phyloP scores from a whole-genome alignment of 2,329 filamentous ascomycete species.

The Colletotrichum echinochloae region DNA sequence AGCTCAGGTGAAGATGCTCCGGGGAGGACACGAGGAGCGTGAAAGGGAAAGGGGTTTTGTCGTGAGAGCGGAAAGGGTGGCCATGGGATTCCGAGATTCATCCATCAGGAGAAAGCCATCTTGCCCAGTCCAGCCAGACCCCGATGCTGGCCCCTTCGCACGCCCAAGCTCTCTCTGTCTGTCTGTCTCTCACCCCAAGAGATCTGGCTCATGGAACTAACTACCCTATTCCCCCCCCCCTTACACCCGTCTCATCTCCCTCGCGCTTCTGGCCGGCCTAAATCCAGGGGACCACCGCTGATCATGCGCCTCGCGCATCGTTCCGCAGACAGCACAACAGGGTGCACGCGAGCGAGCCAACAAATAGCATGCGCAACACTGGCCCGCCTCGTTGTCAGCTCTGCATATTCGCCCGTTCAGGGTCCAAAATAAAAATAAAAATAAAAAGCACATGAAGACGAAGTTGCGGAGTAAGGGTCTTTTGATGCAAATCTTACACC shows the following conservation, averaged over 20 bases:
- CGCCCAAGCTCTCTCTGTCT: no score
- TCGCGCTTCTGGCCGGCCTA: not conserved
- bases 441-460: constrained; percentile 2
- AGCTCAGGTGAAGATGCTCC: constrained; percentile 19
- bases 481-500: not conserved
- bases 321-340: constrained; percentile 9
- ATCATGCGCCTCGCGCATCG: constrained; percentile 30
- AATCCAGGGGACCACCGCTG: constrained; percentile 28
- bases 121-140: not conserved
- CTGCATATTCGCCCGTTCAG: not conserved
- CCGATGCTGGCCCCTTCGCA: not conserved
- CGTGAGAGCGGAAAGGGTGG: not conserved
- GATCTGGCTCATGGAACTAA: no score
- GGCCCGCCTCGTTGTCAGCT: not conserved
- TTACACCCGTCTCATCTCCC: constrained; percentile 11
- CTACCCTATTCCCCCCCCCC: not conserved
- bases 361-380: constrained; percentile 1
- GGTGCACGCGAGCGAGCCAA: constrained; percentile 8
- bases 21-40: not conserved
- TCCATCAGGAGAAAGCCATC: not conserved
- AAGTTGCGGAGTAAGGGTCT: not conserved
- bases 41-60: not conserved
- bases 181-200: no score
- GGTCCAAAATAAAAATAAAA: no score
- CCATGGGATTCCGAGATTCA: not conserved